Base-by-base conservation (phyloP, 176 grass and related monocot genomes). In the Thalia dealbata region DNA sequence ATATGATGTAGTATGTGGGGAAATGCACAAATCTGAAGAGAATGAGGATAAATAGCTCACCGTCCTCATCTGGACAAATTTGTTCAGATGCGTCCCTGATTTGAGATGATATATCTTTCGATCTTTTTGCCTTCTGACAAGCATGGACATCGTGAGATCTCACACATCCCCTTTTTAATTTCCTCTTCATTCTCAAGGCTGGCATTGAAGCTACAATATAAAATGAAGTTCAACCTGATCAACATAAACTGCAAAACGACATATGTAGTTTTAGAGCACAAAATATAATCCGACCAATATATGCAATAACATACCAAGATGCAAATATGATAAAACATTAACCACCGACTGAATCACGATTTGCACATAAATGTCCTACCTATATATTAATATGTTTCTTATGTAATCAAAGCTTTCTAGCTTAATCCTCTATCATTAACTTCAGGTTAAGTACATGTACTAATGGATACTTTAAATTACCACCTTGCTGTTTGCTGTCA, bases 121-220 rank as follows among this genome's bases (percentile, higher is more conserved):
- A 67, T 82, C 60, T 84, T 56, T 89, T 80, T 58, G 73, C 72
- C 56, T 78, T 89, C 69, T 55, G 70, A 61, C 73, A 81, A 75
- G 83, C 52, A 75, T 82, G 81, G 69, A 80, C 64, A 79, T 79
- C 77, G 76, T 78, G 80, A 30, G 67, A 79, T 77, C 83, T 82
- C 82, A 82, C 69, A 83, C 60, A 92, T 80, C 83, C 83, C 56
- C 67, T 81, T 55, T 81, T 89, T 82, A 78, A 82, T 80, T 86
- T 86, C 73, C 78, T 89, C 83, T 92, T 92, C 69, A 77, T 86
- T 71, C 82, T 92, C 85, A 89, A 81, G 84, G 83, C 75, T 79
- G 82, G 81, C 76, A 88, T 88, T 86, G 78, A 81, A 79, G 81
- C 81, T 86, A 81, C 75, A 65, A 51, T 82, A 85, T 88, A 77